A percentile compares a stretch with the other conserved stretches of the same genome.
Evolutionary conservation across 2,329 filamentous ascomycete species (phyloP).

Genomic region (Stenocarpella maydis): DNA sequence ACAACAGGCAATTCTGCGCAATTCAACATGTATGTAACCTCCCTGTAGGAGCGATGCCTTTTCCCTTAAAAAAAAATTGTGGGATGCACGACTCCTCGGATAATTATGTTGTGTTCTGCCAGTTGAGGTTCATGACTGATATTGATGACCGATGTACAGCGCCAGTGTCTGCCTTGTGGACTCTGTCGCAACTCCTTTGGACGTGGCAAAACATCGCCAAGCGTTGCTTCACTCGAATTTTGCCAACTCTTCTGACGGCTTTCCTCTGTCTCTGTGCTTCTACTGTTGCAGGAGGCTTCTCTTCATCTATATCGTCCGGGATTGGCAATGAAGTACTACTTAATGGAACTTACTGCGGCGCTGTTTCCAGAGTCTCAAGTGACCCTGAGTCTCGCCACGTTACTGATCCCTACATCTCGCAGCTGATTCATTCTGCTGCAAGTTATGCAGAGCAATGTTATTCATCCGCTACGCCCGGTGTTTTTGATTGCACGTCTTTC

Average conservation of each 20-base stretch:
- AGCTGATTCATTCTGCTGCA: background rate
- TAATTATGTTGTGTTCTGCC: too few relatives aligned
- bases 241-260: background rate
- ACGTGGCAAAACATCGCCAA: background rate
- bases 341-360: conserved; percentile 24
- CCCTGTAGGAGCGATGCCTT: too few relatives aligned
- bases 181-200: background rate
- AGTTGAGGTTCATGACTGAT: background rate
- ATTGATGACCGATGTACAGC: background rate
- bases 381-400: background rate
- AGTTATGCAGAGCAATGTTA: conserved; percentile 35
- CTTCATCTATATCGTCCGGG: conserved; percentile 8
- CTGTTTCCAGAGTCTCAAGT: background rate
- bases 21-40: background rate
- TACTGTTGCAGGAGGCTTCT: conserved; percentile 21
- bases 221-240: background rate
- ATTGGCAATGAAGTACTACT: conserved; percentile 29
- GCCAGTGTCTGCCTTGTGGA: background rate
- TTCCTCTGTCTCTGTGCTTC: conserved; percentile 2
- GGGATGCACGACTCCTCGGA: too few relatives aligned
- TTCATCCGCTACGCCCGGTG: conserved; percentile 30
- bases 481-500: conserved; percentile 5
- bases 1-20: conserved; percentile 35
- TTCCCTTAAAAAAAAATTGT: too few relatives aligned
- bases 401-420: background rate